Evolutionary conservation across 208 protist genomes (phyloP).

Genomic region (Phytomonas francai): DNA sequence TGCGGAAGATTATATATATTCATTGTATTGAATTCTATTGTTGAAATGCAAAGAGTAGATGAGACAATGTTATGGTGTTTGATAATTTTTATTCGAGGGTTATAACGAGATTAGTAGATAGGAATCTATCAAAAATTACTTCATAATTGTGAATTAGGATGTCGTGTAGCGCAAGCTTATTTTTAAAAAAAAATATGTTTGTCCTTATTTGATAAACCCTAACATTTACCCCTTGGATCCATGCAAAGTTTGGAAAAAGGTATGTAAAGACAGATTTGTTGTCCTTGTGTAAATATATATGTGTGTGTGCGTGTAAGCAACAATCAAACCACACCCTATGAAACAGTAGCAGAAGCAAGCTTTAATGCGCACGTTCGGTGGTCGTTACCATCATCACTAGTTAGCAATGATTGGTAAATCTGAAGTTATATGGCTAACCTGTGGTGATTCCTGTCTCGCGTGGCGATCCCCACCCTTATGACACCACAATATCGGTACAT

Average conservation of each 20-base stretch:
- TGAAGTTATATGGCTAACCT: neutral
- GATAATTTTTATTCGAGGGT: neutral
- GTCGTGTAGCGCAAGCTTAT: neutral
- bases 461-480: neutral
- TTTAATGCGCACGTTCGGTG: neutral
- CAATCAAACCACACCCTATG: neutral
- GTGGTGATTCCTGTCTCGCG: neutral
- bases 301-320: neutral
- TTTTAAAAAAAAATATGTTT: neutral
- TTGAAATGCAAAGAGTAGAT: neutral
- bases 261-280: neutral
- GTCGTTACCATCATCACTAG: neutral
- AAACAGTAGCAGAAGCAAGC: neutral
- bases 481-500: neutral
- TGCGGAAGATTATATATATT: conserved; percentile 1
- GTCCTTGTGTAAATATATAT: neutral
- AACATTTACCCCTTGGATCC: neutral
- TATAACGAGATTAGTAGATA: neutral
- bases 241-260: neutral
- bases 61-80: neutral
- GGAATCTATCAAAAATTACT: neutral
- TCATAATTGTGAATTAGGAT: neutral
- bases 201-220: neutral
- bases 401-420: neutral
- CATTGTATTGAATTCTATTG: neutral